phyloP scores from a whole-genome alignment of 345 rosid species.

The Cardamine resedifolia region DNA sequence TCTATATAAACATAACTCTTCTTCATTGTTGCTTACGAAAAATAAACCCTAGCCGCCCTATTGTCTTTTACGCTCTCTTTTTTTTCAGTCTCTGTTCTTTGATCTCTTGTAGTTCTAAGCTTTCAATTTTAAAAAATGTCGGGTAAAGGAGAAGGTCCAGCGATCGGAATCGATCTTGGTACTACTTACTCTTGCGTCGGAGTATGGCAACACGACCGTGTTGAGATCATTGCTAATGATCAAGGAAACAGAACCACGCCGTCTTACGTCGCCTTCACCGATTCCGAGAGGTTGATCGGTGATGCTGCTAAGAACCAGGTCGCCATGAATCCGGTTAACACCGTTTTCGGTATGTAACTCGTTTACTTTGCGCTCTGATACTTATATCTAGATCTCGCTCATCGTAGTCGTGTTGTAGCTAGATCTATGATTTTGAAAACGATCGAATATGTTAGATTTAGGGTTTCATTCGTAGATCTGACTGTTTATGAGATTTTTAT shows the following conservation, averaged over 20 bases:
- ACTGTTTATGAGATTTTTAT: not conserved
- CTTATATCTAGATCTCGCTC: constrained; percentile 9
- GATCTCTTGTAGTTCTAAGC: not conserved
- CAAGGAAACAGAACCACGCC: constrained; percentile 79
- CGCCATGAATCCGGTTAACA: constrained; percentile 72
- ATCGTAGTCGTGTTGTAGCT: not conserved
- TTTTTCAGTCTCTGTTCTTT: not conserved
- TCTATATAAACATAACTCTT: constrained; percentile 35
- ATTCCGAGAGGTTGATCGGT: constrained; percentile 69
- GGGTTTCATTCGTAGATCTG: constrained; percentile 3
- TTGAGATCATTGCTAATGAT: constrained; percentile 75
- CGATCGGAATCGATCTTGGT: constrained; percentile 74
- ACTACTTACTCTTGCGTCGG: constrained; percentile 78
- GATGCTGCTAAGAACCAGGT: constrained; percentile 87
- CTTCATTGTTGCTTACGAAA: not conserved
- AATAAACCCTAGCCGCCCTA: constrained; percentile 44
- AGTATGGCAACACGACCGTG: constrained; percentile 82
- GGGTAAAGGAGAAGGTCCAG: constrained; percentile 80
- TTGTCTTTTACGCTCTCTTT: not conserved
- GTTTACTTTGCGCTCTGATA: not conserved
- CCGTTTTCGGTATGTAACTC: constrained; percentile 60
- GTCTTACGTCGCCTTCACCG: constrained; percentile 64
- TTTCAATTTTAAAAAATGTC: constrained; percentile 48
- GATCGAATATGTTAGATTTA: not conserved
- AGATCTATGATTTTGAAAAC: constrained; percentile 15